These are phyloP conservation scores for Colletotrichum sp. DNA, from an alignment of 2,329 filamentous ascomycete genomes.

Conservation along the genomic window DNA sequence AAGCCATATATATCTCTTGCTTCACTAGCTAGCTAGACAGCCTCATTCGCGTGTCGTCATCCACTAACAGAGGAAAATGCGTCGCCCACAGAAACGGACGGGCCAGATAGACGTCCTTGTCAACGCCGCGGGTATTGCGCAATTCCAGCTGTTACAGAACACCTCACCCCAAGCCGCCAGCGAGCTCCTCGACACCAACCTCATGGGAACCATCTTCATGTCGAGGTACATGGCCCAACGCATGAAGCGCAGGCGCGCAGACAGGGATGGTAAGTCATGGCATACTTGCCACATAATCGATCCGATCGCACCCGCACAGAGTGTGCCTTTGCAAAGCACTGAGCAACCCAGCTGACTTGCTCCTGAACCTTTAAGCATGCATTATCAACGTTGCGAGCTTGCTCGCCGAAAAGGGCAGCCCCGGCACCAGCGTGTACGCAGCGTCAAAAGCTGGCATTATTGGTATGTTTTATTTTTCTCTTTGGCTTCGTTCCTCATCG, in stretches of 20 bases:
- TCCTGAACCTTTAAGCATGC: conserved; percentile 46
- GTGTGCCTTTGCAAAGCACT: neutral
- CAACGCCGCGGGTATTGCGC: conserved; percentile 79
- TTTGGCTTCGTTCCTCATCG: conserved; percentile 4
- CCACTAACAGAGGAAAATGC: neutral
- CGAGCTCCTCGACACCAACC: conserved; percentile 71
- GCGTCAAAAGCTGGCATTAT: conserved; percentile 83
- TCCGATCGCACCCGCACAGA: conserved; percentile 4
- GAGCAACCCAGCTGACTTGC: conserved; percentile 3
- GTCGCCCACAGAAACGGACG: conserved; percentile 6
- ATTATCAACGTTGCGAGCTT: conserved; percentile 86
- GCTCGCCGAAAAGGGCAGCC: conserved; percentile 71
- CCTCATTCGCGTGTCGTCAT: neutral
- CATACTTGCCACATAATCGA: neutral
- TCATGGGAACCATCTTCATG: conserved; percentile 68
- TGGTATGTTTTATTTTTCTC: conserved; percentile 48
- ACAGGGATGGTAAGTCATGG: conserved; percentile 27
- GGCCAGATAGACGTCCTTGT: conserved; percentile 64
- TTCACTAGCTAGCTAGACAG: neutral
- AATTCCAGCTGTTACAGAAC: conserved; percentile 66
- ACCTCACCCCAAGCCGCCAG: conserved; percentile 57
- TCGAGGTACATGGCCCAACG: conserved; percentile 57
- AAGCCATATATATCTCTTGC: neutral
- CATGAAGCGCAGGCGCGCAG: conserved; percentile 43
- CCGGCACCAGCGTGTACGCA: conserved; percentile 75